Conservation (phyloP, 2,329 filamentous ascomycete species). For the Alternaria novae-zelandiae region DNA sequence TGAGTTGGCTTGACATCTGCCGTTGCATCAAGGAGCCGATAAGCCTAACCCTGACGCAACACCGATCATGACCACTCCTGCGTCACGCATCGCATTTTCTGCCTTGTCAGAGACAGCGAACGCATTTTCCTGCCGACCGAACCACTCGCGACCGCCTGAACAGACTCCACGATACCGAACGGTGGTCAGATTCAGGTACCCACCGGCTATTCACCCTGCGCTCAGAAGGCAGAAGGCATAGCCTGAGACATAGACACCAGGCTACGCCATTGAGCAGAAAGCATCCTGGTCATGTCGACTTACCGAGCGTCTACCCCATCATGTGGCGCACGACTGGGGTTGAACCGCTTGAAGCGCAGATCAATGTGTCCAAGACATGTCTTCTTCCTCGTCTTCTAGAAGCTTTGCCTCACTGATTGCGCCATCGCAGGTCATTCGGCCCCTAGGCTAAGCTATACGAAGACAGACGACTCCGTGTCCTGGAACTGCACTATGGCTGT, state of each 20-base stretch:
- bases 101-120: background rate
- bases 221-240: background rate
- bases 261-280: background rate
- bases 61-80: background rate
- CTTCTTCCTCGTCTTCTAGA: slow-evolving; percentile 7
- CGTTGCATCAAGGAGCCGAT: background rate
- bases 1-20: background rate
- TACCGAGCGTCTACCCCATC: background rate
- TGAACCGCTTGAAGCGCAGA: slow-evolving; percentile 21
- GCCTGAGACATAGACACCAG: background rate
- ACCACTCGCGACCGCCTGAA: background rate
- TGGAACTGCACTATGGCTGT: background rate
- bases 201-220: slow-evolving; percentile 19
- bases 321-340: slow-evolving; percentile 24
- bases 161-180: background rate
- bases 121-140: slow-evolving; percentile 5
- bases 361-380: background rate
- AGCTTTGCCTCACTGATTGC: background rate
- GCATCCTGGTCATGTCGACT: background rate
- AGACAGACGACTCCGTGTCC: background rate
- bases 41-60: background rate
- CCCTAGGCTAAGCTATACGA: background rate
- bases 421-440: background rate
- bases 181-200: slow-evolving; percentile 15
- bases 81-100: background rate